Evolutionary conservation across 139 green algal species (phyloP).

Genomic region (Chlamydomonas schloesseri): DNA sequence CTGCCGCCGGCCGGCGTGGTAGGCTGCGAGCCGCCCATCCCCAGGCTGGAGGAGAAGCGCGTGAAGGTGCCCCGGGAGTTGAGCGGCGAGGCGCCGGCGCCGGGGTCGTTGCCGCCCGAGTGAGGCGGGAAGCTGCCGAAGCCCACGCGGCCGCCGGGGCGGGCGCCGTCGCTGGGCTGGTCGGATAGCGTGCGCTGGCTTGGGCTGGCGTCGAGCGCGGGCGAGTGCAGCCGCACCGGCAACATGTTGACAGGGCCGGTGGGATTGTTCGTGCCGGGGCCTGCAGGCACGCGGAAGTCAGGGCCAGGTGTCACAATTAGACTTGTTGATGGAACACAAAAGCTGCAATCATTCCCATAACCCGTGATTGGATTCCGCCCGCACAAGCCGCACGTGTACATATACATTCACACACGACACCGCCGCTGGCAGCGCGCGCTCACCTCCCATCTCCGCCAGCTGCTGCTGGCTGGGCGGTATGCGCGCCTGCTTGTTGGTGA

Average conservation of each 20-base stretch:
- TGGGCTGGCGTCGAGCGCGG: background rate
- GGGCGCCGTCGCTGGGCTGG: background rate
- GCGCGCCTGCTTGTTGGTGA: slow-evolving; percentile 43
- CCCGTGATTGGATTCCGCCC: too few relatives aligned
- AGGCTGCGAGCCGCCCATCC: slow-evolving; percentile 13
- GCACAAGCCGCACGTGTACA: too few relatives aligned
- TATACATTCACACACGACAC: background rate
- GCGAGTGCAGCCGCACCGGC: background rate
- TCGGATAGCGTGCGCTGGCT: background rate
- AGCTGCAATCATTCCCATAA: too few relatives aligned
- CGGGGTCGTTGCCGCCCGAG: background rate
- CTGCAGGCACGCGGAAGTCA: background rate
- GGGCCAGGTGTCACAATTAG: too few relatives aligned
- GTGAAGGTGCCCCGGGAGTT: too few relatives aligned
- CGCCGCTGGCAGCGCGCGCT: background rate
- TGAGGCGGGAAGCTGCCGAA: background rate
- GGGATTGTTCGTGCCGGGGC: slow-evolving; percentile 30
- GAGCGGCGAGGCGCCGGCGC: too few relatives aligned
- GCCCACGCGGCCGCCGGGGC: slow-evolving; percentile 1
- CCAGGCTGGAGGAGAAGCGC: too few relatives aligned
- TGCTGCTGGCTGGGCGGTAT: slow-evolving; percentile 30
- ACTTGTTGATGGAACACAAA: too few relatives aligned
- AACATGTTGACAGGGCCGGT: slow-evolving; percentile 45
- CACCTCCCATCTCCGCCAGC: background rate
- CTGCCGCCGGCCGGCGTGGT: background rate